Conservation (phyloP, 2,329 filamentous ascomycete genomes). For the Penicillium digitatum region DNA sequence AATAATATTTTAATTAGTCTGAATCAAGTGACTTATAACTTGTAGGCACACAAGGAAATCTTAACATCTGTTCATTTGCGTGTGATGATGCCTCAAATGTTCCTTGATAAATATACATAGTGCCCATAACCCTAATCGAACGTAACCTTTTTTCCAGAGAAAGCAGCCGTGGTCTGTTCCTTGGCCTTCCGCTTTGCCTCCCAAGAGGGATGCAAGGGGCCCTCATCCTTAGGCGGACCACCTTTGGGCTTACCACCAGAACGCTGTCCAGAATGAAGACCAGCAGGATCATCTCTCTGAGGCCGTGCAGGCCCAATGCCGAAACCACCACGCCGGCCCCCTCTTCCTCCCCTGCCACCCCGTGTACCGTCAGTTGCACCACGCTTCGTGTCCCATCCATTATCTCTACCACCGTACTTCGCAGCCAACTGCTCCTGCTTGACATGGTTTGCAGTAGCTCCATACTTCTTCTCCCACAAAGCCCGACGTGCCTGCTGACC, state of each 20-base stretch:
- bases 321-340: slow-evolving; percentile 20
- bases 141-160: slow-evolving; percentile 59
- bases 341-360: slow-evolving; percentile 22
- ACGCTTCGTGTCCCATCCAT: slow-evolving; percentile 56
- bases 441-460: slow-evolving; percentile 56
- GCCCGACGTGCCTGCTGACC: slow-evolving; percentile 60
- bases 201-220: slow-evolving; percentile 62
- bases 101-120: slow-evolving; percentile 4
- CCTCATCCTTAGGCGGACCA: slow-evolving; percentile 41
- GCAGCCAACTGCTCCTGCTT: slow-evolving; percentile 40
- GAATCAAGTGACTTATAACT: background rate
- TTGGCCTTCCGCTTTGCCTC: slow-evolving; percentile 60
- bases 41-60: background rate
- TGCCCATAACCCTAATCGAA: slow-evolving; percentile 50
- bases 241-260: slow-evolving; percentile 20
- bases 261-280: slow-evolving; percentile 19
- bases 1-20: background rate
- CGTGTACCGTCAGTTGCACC: slow-evolving; percentile 47
- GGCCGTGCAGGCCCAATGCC: slow-evolving; percentile 14
- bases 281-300: slow-evolving; percentile 8
- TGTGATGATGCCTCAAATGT: background rate
- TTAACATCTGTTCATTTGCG: background rate
- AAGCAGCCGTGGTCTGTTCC: slow-evolving; percentile 47
- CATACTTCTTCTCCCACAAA: slow-evolving; percentile 61
- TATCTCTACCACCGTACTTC: slow-evolving; percentile 41